Evolutionary conservation across 129 eudicot genomes (phyloP), one percentile per base, ranked within the genome.

Genomic region (Chrysanthemum makinoi): DNA sequence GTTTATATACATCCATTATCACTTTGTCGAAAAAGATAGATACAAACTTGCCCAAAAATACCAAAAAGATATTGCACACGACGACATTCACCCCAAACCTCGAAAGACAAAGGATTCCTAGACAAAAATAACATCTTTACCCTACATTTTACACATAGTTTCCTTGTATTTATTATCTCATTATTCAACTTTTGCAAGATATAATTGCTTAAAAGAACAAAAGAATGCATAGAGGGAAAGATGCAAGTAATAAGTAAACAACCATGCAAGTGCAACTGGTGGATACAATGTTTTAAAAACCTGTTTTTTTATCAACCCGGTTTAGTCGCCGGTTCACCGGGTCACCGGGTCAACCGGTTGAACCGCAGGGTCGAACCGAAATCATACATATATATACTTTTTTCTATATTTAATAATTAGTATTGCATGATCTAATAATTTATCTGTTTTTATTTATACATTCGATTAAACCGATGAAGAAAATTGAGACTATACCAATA

Each of bases 81-180:
- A 30, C 10, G 44, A 28, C 62, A 18, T 63, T 62, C 63, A 64
- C 65, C 46, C 24, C 28, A 10, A 28, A 5, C 39, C 33, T 46
- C 13, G 15, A n/a, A 33, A 30, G 26, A 26, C 44, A 59, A 68
- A 76, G 64, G 35, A 51, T 54, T 33, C 26, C 44, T 19, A 18
- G 65, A 39, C 70, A 69, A 52, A 77, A 62, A 15, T 62, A 57
- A 39, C 64, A 69, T 43, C 65, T 39, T 62, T 69, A 20, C 20
- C 20, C 20, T 20, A 20, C 20, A 20, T 20, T n/a, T 20, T 20
- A 60, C 76, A 77, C 20, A 57, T 47, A 47, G 24, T 52, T 3
- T 53, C 3, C 46, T 56, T 75, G 79, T 44, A 43, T 44, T 59
- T 35, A 74, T 39, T 65, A 63, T 57, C 49, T 75, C 73, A 24